A percentile compares a stretch with the other conserved stretches of the same genome.
phyloP scores from a whole-genome alignment of 768 basidiomycete species.

The Trametes maxima region DNA sequence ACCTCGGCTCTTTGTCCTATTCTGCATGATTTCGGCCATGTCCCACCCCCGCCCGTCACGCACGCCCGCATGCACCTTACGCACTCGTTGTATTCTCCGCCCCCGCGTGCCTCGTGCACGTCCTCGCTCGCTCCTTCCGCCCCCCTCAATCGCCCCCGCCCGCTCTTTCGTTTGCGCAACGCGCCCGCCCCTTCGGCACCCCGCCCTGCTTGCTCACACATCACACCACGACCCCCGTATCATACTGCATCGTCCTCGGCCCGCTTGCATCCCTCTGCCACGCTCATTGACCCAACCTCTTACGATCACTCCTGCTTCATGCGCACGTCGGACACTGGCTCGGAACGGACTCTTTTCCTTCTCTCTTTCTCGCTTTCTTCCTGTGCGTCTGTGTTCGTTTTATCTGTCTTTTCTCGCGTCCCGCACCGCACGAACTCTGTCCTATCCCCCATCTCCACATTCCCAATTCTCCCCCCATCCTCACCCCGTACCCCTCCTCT shows the following conservation, averaged over 20 bases:
- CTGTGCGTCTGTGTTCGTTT: neutral
- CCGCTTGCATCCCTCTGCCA: neutral
- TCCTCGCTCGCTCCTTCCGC: neutral
- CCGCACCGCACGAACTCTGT: neutral
- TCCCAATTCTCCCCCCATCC: neutral
- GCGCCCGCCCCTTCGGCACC: neutral
- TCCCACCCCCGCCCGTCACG: neutral
- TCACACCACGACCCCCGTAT: neutral
- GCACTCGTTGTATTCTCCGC: slow-evolving; percentile 10
- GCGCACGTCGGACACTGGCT: slow-evolving; percentile 19
- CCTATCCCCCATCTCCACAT: neutral
- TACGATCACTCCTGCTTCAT: slow-evolving; percentile 14
- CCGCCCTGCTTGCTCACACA: neutral
- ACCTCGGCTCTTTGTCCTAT: neutral
- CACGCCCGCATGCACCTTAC: slow-evolving; percentile 6
- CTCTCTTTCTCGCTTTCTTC: neutral
- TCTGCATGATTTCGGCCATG: neutral
- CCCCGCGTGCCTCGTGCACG: neutral
- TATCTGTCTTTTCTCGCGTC: neutral
- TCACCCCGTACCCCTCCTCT: neutral
- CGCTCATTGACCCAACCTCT: slow-evolving; percentile 2
- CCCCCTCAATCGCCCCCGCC: neutral
- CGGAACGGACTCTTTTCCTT: slow-evolving; percentile 14
- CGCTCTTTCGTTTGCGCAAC: neutral
- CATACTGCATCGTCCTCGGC: neutral